Evolutionary conservation across 768 basidiomycete species (phyloP).

Genomic region (Psilocybe cyanescens): DNA sequence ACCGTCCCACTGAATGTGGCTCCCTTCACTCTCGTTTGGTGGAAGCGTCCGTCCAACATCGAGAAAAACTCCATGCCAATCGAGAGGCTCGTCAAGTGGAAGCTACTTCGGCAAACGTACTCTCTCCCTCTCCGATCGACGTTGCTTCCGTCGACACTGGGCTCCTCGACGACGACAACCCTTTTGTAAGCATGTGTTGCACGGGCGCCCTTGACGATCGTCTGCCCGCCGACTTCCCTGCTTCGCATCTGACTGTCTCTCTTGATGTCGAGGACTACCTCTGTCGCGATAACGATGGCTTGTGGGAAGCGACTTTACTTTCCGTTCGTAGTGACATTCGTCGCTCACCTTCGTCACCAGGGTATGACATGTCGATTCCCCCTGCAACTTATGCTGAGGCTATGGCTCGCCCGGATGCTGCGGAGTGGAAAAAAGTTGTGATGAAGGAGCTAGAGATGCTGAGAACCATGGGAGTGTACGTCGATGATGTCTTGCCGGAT

Average conservation of each 20-base stretch:
- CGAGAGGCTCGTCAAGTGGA: too few species aligned
- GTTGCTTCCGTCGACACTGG: too few species aligned
- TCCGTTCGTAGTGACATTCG: not conserved
- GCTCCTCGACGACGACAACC: too few species aligned
- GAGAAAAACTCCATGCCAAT: too few species aligned
- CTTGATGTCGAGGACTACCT: not conserved
- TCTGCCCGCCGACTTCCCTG: too few species aligned
- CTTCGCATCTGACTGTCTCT: not conserved
- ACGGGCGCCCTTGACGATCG: too few species aligned
- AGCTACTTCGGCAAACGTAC: too few species aligned
- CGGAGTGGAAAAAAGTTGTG: conserved; percentile 28
- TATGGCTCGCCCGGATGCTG: conserved; percentile 2
- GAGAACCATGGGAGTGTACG: conserved; percentile 32
- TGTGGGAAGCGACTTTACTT: not conserved
- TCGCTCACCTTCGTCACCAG: not conserved
- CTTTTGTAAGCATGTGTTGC: too few species aligned
- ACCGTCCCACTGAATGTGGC: too few species aligned
- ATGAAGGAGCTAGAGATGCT: conserved; percentile 28
- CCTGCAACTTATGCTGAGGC: conserved; percentile 2
- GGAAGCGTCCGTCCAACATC: too few species aligned
- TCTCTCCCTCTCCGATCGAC: too few species aligned
- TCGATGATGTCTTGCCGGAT: conserved; percentile 25
- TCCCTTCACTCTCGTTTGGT: too few species aligned
- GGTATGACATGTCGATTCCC: not conserved
- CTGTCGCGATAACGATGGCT: not conserved